phyloP scores from a whole-genome alignment of 2,329 filamentous ascomycete species.

The Curvularia eragrostidis region DNA sequence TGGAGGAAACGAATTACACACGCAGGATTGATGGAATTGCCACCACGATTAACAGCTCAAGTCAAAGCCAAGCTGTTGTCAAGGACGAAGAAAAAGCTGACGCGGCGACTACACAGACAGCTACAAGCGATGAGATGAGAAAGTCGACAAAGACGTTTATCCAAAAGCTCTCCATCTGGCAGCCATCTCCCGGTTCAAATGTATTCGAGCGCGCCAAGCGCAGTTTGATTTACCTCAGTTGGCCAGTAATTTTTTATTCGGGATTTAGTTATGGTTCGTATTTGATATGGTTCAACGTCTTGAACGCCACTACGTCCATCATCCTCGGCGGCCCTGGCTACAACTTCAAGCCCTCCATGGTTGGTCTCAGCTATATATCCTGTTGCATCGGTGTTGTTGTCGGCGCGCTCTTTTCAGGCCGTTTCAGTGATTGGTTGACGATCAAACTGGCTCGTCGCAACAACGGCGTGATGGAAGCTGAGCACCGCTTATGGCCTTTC shows the following conservation, averaged over 20 bases:
- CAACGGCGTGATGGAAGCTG: conserved; percentile 50
- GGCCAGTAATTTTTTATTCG: conserved; percentile 43
- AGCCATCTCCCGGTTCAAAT: conserved; percentile 25
- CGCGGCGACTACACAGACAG: conserved; percentile 22
- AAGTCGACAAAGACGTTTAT: conserved; percentile 22
- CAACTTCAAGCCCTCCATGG: conserved; percentile 32
- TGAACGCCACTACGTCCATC: conserved; percentile 38
- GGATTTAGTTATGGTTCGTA: conserved; percentile 38
- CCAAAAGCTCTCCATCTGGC: conserved; percentile 34
- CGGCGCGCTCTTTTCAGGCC: conserved; percentile 29
- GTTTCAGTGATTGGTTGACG: conserved; percentile 35
- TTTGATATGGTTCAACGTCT: conserved; percentile 39
- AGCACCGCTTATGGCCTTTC: conserved; percentile 53
- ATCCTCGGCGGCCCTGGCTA: conserved; percentile 33
- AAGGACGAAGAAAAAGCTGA: conserved; percentile 35
- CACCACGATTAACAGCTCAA: conserved; percentile 15
- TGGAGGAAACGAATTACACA: conserved; percentile 66
- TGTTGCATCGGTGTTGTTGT: conserved; percentile 31
- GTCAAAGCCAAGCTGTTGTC: conserved; percentile 4
- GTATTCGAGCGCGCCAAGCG: conserved; percentile 30
- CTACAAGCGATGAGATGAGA: conserved; percentile 16
- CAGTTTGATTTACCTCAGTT: conserved; percentile 42
- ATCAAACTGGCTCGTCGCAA: conserved; percentile 47
- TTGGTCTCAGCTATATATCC: conserved; percentile 31
- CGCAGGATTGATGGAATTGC: conserved; percentile 41